These are phyloP conservation scores for Scedosporium apiospermum DNA, from an alignment of 2,329 filamentous ascomycete species.

Conservation along the genomic window DNA sequence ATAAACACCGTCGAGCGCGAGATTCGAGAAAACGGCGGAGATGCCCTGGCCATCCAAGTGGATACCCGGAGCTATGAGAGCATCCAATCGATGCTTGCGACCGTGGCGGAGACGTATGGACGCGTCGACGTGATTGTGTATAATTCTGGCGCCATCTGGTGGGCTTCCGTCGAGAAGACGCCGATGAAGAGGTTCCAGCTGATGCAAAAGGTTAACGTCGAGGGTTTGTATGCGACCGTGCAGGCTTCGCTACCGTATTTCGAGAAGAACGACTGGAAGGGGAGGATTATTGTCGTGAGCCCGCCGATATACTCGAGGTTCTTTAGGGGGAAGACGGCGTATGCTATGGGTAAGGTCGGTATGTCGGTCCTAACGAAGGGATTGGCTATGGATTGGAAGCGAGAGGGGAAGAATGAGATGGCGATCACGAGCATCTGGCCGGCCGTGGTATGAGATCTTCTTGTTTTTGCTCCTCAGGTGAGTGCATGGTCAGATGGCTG, in stretches of 20 bases:
- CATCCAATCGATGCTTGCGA: slow-evolving; percentile 48
- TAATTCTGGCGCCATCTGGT: slow-evolving; percentile 81
- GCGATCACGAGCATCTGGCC: slow-evolving; percentile 79
- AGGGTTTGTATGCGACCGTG: slow-evolving; percentile 65
- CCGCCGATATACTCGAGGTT: slow-evolving; percentile 82
- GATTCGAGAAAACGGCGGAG: slow-evolving; percentile 54
- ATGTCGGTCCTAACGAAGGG: slow-evolving; percentile 80
- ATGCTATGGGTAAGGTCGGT: slow-evolving; percentile 68
- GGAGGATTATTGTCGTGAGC: slow-evolving; percentile 66
- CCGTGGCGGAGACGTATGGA: slow-evolving; percentile 50
- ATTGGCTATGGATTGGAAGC: slow-evolving; percentile 68
- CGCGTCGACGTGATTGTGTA: slow-evolving; percentile 69
- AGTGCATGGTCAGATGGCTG: slow-evolving; percentile 3
- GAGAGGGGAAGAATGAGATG: slow-evolving; percentile 58
- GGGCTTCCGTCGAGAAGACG: slow-evolving; percentile 64
- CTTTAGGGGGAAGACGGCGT: slow-evolving; percentile 77
- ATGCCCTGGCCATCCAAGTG: slow-evolving; percentile 56
- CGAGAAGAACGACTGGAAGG: slow-evolving; percentile 31
- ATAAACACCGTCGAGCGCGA: slow-evolving; percentile 73
- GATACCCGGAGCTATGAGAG: slow-evolving; percentile 59
- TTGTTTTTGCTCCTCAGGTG: neutral
- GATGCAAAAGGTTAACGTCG: slow-evolving; percentile 66
- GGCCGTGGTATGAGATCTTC: slow-evolving; percentile 46
- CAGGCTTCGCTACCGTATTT: slow-evolving; percentile 63
- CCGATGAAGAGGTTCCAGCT: slow-evolving; percentile 67